Base-by-base conservation (phyloP, 345 rosid species). In the Stellera chamaejasme region DNA sequence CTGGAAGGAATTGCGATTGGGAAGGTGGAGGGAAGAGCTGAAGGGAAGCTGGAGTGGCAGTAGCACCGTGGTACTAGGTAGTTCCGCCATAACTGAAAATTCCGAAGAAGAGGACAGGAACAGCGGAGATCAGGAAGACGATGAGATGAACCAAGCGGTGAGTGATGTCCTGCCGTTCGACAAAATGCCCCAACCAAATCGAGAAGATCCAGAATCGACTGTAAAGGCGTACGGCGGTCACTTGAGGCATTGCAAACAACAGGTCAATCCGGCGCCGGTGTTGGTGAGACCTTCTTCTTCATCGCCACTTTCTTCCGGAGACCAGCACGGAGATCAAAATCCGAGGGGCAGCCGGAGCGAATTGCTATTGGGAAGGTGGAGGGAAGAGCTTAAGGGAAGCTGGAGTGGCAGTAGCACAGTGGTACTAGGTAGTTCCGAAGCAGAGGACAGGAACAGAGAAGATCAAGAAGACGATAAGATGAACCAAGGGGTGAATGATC, bases 41-140 rank as follows among this genome's bases (percentile, higher is more conserved):
- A 66, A 50, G 63, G 70, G 75, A 11, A 68, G 75, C 13, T 74
- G 82, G 23, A 19, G 23, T 19, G 79, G 2, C 76, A 0, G 54
- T 32, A 19, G 23, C 2, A 74, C 45, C 50, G 77, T 63, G 13
- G 74, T 63, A 66, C 66, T 79, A 66, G 77, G 75, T 11, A 66
- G 72, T 32, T 3, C 23, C 23, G 23, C 23, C 23, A 19, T 19
- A 19, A 19, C 23, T 19, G 23, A 19, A 19, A 19, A 19, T 19
- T 19, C 7, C 9, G 3, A 8, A 32, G 6, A 5, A 27, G 43
- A 52, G 42, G 19, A 12, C 12, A 41, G 39, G 23, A 53, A 15
- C 44, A 10, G 65, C 2, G 6, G 1, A 19, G 23, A 19, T 19
- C 23, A 50, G 13, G 65, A 53, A 12, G 67, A 36, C 51, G 36